A percentile compares a stretch with the other conserved stretches of the same genome.
phyloP scores from a whole-genome alignment of 768 basidiomycete genomes.

The Lactarius quietus region DNA sequence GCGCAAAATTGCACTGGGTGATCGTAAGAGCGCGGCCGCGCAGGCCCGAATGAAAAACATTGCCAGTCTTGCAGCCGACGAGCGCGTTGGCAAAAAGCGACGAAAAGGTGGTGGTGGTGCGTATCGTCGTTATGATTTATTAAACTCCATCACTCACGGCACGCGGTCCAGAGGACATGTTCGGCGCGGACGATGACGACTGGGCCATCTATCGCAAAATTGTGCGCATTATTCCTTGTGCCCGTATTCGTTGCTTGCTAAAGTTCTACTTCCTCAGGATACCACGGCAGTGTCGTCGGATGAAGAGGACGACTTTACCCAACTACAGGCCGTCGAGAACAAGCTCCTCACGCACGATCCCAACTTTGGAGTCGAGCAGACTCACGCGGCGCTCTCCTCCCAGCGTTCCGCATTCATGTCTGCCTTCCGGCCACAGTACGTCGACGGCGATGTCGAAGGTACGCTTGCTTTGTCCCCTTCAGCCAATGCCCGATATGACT shows the following conservation, averaged over 20 bases:
- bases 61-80: conserved; percentile 85
- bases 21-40: conserved; percentile 77
- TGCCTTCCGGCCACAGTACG: conserved; percentile 78
- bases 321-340: conserved; percentile 71
- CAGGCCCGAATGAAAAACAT: conserved; percentile 94
- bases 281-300: conserved; percentile 71
- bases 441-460: conserved; percentile 71
- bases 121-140: conserved; percentile 23
- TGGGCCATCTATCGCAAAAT: conserved; percentile 99
- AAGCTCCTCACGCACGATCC: conserved; percentile 84
- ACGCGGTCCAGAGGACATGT: conserved; percentile 69
- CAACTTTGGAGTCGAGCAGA: conserved; percentile 74
- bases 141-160: conserved; percentile 30
- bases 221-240: conserved; percentile 41
- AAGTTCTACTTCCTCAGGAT: conserved; percentile 46
- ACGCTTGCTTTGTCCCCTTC: background rate
- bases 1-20: conserved; percentile 74
- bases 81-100: conserved; percentile 76
- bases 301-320: conserved; percentile 82
- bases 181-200: conserved; percentile 93
- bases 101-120: conserved; percentile 77
- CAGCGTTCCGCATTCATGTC: conserved; percentile 82
- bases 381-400: conserved; percentile 71
- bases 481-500: conserved; percentile 50
- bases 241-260: background rate